Conservation (phyloP, 208 protist genomes). For the Trypanosoma lewisi region DNA sequence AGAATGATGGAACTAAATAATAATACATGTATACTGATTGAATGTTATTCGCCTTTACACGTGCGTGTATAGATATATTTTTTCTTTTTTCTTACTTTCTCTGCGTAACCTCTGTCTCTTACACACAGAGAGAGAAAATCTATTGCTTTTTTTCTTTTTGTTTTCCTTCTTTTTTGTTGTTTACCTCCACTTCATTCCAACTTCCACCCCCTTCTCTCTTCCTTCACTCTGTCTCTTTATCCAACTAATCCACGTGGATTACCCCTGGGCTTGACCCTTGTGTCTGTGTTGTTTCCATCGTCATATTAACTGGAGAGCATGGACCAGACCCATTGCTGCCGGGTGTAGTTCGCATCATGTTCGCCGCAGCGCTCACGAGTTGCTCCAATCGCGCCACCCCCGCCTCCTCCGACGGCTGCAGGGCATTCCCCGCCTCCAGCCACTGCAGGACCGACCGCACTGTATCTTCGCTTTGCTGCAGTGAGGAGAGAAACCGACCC, state of each 20-base stretch:
- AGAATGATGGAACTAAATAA: too few relatives aligned
- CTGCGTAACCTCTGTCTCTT: background rate
- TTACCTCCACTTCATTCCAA: background rate
- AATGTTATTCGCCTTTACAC: too few relatives aligned
- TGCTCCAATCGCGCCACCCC: slow-evolving; percentile 6
- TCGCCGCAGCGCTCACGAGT: slow-evolving; percentile 7
- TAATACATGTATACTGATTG: too few relatives aligned
- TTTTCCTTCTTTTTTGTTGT: background rate
- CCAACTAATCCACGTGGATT: slow-evolving; percentile 16
- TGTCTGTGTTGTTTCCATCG: background rate
- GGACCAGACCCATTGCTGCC: background rate
- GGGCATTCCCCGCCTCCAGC: slow-evolving; percentile 8
- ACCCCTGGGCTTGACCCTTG: slow-evolving; percentile 5
- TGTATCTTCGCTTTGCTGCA: slow-evolving; percentile 18
- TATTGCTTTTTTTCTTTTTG: slow-evolving; percentile 6
- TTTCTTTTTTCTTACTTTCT: too few relatives aligned
- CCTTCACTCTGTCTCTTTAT: background rate
- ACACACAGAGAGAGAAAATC: background rate
- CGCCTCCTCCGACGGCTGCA: slow-evolving; percentile 14
- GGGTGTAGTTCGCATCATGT: slow-evolving; percentile 1
- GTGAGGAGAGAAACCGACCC: background rate
- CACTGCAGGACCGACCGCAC: slow-evolving; percentile 12
- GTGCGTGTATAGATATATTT: too few relatives aligned
- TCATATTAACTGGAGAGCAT: background rate
- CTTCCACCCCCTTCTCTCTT: background rate